Evolutionary conservation across 148 eudicot species (phyloP), one percentile per base, ranked within the genome.

Genomic region (Vaccinium myrtillus): DNA sequence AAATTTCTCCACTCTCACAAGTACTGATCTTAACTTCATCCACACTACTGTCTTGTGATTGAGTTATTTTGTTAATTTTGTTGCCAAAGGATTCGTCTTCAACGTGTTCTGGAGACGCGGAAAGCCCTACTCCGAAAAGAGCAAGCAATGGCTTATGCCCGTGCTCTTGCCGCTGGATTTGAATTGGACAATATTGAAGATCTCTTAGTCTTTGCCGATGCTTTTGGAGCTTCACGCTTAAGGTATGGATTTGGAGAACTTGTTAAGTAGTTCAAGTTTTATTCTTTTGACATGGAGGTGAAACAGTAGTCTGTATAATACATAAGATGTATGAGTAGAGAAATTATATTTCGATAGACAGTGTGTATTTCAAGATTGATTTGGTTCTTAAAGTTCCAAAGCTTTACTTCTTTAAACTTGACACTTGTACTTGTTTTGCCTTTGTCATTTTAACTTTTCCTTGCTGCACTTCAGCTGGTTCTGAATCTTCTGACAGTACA

Each of bases 131-230:
- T 91, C 15, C 84, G 78, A 82, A 91, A 91, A 88, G 93, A 91
- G 77, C 93, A 91, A 83, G 93, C 93, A 77, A 91, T 91, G 93
- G 93, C 91, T 86, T 91, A 90, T 81, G 92, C 92, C 49, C 92
- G 93, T 83, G 93, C 93, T 70, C 89, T 88, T 73, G 93, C 87
- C 54, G 93, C 92, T 71, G 93, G 93, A 83, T 91, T 88, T 81
- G 92, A 91, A 59, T 87, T 90, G 74, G 92, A 90, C 55, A 77
- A 81, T 73, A 81, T 90, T 51, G 90, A 90, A 54, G 90, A 88
- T 87, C 92, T 91, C 54, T 87, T 90, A 81, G 82, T 80, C 78
- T 91, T 91, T 83, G 88, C 93, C 18, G 90, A 91, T 75, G 48
- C 87, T 61, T 91, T 91, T 85, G 93, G 93, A 36, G 93, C 93